Base-by-base conservation (phyloP, 208 protist species). In the Endotrypanum monterogeii region DNA sequence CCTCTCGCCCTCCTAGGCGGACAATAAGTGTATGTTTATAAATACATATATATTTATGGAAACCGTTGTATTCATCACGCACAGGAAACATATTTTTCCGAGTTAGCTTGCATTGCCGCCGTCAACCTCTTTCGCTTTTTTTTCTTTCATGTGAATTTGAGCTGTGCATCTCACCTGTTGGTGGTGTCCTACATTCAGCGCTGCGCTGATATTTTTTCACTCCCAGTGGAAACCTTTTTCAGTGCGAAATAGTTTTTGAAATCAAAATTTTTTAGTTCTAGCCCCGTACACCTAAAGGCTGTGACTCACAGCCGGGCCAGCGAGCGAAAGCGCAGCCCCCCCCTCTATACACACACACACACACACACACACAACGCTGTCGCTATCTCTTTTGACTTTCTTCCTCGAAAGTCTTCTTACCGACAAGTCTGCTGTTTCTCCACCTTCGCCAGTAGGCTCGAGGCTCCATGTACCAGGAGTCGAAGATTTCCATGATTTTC, bases 401-500 rank as follows among this genome's bases (percentile, higher is more conserved):
- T 63, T 63, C 35, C 25, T 23, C 11, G 35, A 63, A 8, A 6
- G 25, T 35, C 1, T 37, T 12, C 32, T 4, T 41, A 63, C 32
- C 30, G 20, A 18, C 35, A 63, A 8, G 39, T 14, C 14, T 63
- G 39, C 18, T 32, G 39, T 63, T 46, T 23, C 5, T 23, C 44
- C 18, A 16, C 58, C 16, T 6, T 14, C 58, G 3, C 35, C 35
- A 63, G n/a, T 20, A 8, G 7, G 12, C 48, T 41, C 46, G 25
- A 25, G 55, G 48, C 48, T 12, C 3, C 28, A 94, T 94, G 90
- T 86, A 86, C 55, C 73, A 94, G 32, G 85, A 89, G 52, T 92
- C 89, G 16, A 94, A 92, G 62, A 93, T 96, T 87, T 67, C 87
- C 61, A 82, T 92, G 78, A 94, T 97, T 52, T 95, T 97, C 82